Conservation (phyloP, 2,329 filamentous ascomycete species). For the Alternaria arbusti region DNA sequence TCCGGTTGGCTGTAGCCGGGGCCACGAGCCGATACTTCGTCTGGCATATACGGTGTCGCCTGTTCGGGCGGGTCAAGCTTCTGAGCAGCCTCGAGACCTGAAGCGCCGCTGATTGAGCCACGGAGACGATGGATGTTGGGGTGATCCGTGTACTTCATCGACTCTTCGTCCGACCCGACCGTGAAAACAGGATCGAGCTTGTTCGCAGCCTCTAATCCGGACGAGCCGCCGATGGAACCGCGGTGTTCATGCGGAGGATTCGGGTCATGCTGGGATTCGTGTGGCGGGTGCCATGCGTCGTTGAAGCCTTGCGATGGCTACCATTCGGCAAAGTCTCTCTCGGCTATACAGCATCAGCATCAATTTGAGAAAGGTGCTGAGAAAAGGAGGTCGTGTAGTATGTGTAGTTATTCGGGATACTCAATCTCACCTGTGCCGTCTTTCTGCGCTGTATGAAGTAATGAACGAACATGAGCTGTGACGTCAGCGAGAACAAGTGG, state of each 20-base stretch:
- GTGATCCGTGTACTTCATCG: slow-evolving; percentile 12
- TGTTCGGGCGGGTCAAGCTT: slow-evolving; percentile 17
- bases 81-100: slow-evolving; percentile 9
- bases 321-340: slow-evolving; percentile 3
- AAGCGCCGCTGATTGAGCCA: slow-evolving; percentile 13
- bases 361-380: background rate
- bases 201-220: slow-evolving; percentile 15
- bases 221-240: slow-evolving; percentile 17
- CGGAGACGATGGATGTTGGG: slow-evolving; percentile 13
- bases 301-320: slow-evolving; percentile 2
- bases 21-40: background rate
- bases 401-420: background rate
- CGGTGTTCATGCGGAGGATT: slow-evolving; percentile 16
- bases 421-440: slow-evolving; percentile 15
- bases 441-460: background rate
- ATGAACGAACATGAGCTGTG: slow-evolving; percentile 1
- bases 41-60: background rate
- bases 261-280: slow-evolving; percentile 1
- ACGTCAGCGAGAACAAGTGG: slow-evolving; percentile 8
- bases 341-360: background rate
- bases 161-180: slow-evolving; percentile 3
- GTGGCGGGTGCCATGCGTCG: background rate
- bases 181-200: slow-evolving; percentile 20
- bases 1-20: slow-evolving; percentile 9
- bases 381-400: background rate